Evolutionary conservation across 257 asterid genomes (phyloP).

Genomic region (Solanum clarkiae): DNA sequence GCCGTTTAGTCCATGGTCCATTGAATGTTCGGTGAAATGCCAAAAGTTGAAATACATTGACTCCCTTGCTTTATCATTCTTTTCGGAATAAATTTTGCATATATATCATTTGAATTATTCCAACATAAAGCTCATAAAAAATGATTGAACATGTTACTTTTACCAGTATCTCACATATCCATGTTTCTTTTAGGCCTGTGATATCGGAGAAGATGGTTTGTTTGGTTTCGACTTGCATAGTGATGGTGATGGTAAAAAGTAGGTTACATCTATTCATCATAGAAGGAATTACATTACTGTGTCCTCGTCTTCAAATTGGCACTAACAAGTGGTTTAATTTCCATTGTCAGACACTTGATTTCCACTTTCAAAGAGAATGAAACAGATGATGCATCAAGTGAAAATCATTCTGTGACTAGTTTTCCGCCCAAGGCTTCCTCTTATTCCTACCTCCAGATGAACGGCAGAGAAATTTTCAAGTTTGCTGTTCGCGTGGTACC

Average conservation of each 20-base stretch:
- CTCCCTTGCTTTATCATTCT: neutral
- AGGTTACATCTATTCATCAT: neutral
- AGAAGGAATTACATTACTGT: neutral
- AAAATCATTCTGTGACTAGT: conserved; percentile 53
- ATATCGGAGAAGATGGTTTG: conserved; percentile 61
- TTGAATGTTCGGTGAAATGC: neutral
- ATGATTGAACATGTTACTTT: neutral
- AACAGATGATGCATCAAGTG: conserved; percentile 22
- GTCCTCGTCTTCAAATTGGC: neutral
- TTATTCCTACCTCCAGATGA: conserved; percentile 82
- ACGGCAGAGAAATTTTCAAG: conserved; percentile 88
- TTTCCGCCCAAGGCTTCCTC: conserved; percentile 49
- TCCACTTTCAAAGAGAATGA: conserved; percentile 33
- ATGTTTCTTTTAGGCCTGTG: conserved; percentile 49
- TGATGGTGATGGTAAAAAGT: conserved; percentile 78
- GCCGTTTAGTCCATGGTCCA: neutral
- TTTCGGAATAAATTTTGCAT: neutral
- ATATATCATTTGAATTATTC: neutral
- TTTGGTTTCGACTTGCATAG: conserved; percentile 72
- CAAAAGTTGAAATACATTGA: neutral
- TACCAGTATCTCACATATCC: neutral
- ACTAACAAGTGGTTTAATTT: neutral
- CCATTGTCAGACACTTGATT: conserved; percentile 47
- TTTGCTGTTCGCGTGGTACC: conserved; percentile 88
- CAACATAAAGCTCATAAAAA: neutral